Evolutionary conservation across 495 filamentous ascomycete species (phyloP), one percentile per base, ranked within the genome.

Genomic region (Alectoria sarmentosa): DNA sequence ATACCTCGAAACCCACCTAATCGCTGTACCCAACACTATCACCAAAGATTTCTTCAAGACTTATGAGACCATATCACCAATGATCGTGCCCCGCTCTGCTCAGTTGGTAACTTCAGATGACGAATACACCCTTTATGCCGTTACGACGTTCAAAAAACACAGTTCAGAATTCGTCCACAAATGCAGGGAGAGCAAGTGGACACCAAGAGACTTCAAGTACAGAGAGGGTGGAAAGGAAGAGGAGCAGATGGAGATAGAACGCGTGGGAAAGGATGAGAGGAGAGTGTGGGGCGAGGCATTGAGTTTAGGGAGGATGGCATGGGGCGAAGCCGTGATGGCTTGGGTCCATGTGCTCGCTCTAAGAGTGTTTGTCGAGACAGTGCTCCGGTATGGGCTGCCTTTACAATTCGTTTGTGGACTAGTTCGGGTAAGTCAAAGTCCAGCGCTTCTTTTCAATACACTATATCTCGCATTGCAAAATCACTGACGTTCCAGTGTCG

Each of bases 301-400:
- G 71, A 80, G 90, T 58, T 79, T 96, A 58, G 90, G 87, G 11
- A 81, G 90, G 66, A 95, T 90, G 28, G 90, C 89, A 36, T 98
- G 93, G 83, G 91, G 91, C 69, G 95, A 98, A 74, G 85, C 86
- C 58, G 91, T 95, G 65, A 96, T 96, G 91, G 87, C 91, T 62
- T 95, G 90, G 92, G 79, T 92, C 15, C 95, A 98, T 74, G 89
- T 94, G 21, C 79, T 97, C 72, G 88, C 92, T 8, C 78, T 98
- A 67, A 81, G 94, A 52, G 92, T 98, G 44, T 98, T 97, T 75
- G 94, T 98, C 26, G 94, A 98, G 81, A 96, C 92, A 15, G 92
- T 98, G 26, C 78, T 98, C 72, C 83, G 94, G 66, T 98, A 98
- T 74, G 94, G 94, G 10, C 73, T 98, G 66, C 94, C 94, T 39